Percentiles rank a stretch among this genome's conserved stretches.
phyloP scores from a whole-genome alignment of 2,329 filamentous ascomycete genomes.

The Colletotrichum gloeosporioides region DNA sequence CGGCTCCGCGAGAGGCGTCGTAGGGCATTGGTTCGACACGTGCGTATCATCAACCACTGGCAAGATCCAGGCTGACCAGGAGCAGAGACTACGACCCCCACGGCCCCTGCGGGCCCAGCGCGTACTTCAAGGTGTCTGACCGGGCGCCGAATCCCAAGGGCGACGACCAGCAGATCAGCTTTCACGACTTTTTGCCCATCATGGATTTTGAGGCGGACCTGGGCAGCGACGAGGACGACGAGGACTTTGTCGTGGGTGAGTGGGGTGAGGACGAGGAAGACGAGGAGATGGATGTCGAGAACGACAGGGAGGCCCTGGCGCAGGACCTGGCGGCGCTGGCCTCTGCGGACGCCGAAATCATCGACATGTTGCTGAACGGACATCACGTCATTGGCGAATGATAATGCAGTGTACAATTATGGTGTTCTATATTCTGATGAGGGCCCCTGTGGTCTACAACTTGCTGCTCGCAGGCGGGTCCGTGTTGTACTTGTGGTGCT shows the following conservation, averaged over 20 bases:
- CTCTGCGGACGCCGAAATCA: constrained; percentile 12
- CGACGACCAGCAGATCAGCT: constrained; percentile 20
- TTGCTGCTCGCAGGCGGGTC: constrained; percentile 46
- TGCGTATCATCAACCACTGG: constrained; percentile 33
- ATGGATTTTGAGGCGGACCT: constrained; percentile 26
- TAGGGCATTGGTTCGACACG: constrained; percentile 83
- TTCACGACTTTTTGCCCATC: constrained; percentile 24
- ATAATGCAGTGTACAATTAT: neutral
- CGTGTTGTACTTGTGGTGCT: constrained; percentile 70
- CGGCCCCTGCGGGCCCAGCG: constrained; percentile 76
- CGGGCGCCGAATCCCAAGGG: constrained; percentile 32
- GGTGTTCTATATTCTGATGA: neutral
- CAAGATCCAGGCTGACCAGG: neutral
- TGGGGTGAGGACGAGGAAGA: constrained; percentile 35
- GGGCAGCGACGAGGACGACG: constrained; percentile 26
- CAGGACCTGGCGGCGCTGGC: constrained; percentile 26
- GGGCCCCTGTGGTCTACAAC: constrained; percentile 11
- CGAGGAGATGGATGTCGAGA: constrained; percentile 28
- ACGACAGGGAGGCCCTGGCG: constrained; percentile 27
- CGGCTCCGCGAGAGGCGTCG: constrained; percentile 67
- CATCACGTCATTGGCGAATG: neutral
- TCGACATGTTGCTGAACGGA: constrained; percentile 9
- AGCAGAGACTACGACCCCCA: constrained; percentile 67
- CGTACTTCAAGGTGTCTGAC: constrained; percentile 71
- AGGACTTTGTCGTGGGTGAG: constrained; percentile 24